phyloP scores from a whole-genome alignment of 345 rosid genomes.

The Eucalyptus pauciflora region DNA sequence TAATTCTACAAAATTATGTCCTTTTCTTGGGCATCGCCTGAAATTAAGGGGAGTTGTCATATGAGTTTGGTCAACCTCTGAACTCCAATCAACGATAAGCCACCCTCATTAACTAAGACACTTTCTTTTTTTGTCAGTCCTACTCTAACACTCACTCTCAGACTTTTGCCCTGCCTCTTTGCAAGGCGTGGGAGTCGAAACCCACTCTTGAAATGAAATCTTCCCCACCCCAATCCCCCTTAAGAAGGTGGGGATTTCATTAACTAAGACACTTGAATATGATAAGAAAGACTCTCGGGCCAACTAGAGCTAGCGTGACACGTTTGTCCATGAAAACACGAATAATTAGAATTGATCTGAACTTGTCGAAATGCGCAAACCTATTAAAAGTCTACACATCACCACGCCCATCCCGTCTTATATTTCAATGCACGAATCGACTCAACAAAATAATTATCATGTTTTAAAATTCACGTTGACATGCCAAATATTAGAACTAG shows the following conservation, averaged over 20 bases:
- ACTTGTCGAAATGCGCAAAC: not conserved
- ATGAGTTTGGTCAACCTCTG: not conserved
- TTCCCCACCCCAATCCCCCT: too few species aligned
- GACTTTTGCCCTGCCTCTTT: too few species aligned
- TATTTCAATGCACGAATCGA: not conserved
- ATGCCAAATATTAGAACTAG: not conserved
- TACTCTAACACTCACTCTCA: too few species aligned
- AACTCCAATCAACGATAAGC: not conserved
- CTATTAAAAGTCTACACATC: not conserved
- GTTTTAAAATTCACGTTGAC: not conserved
- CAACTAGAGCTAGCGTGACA: rapidly evolving
- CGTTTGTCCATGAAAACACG: not conserved
- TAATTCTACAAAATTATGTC: not conserved
- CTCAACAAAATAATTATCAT: not conserved
- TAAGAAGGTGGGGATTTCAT: too few species aligned
- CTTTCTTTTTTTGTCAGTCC: too few species aligned
- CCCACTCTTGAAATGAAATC: too few species aligned
- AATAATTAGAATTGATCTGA: not conserved
- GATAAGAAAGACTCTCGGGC: not conserved
- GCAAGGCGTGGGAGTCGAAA: too few species aligned
- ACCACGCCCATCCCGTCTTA: not conserved
- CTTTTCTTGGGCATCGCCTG: too few species aligned
- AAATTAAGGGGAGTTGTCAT: not conserved
- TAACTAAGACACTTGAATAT: not conserved
- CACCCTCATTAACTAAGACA: not conserved